Evolutionary conservation across 2,329 filamentous ascomycete species (phyloP).

Genomic region (Aplosporella prunicola): DNA sequence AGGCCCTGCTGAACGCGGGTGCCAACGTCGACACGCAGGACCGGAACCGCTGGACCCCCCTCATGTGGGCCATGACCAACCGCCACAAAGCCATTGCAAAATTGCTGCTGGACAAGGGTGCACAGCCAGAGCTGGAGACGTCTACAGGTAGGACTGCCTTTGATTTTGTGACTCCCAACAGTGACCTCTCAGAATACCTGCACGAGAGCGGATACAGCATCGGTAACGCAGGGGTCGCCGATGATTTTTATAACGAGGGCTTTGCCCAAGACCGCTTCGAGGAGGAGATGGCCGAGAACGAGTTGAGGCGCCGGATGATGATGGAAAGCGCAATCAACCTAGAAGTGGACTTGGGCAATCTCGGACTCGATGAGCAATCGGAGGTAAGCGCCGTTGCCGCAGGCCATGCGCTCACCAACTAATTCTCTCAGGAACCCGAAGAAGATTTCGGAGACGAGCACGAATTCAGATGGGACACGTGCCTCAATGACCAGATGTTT

Average conservation of each 20-base stretch:
- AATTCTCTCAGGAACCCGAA: slow-evolving; percentile 34
- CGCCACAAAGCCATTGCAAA: slow-evolving; percentile 94
- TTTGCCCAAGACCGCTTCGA: slow-evolving; percentile 91
- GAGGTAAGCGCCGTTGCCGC: slow-evolving; percentile 51
- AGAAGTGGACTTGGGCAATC: slow-evolving; percentile 89
- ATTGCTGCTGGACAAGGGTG: slow-evolving; percentile 80
- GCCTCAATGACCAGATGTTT: slow-evolving; percentile 97
- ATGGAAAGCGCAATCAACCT: slow-evolving; percentile 96
- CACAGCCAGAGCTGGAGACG: slow-evolving; percentile 92
- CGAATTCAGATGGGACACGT: slow-evolving; percentile 92
- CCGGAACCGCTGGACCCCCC: slow-evolving; percentile 89
- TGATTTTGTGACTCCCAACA: slow-evolving; percentile 90
- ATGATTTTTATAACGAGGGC: slow-evolving; percentile 91
- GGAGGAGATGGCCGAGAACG: slow-evolving; percentile 93
- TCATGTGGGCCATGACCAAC: slow-evolving; percentile 99
- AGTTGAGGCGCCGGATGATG: slow-evolving; percentile 96
- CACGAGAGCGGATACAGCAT: slow-evolving; percentile 91
- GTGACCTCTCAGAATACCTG: slow-evolving; percentile 91
- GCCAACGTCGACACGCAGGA: slow-evolving; percentile 89
- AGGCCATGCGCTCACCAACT: not conserved
- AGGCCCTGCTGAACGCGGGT: slow-evolving; percentile 72
- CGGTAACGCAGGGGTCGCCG: slow-evolving; percentile 65
- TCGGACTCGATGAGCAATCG: slow-evolving; percentile 90
- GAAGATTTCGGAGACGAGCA: slow-evolving; percentile 84
- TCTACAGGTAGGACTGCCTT: slow-evolving; percentile 88